phyloP scores from a whole-genome alignment of 2,329 filamentous ascomycete species.

The Trichophyton verrucosum region DNA sequence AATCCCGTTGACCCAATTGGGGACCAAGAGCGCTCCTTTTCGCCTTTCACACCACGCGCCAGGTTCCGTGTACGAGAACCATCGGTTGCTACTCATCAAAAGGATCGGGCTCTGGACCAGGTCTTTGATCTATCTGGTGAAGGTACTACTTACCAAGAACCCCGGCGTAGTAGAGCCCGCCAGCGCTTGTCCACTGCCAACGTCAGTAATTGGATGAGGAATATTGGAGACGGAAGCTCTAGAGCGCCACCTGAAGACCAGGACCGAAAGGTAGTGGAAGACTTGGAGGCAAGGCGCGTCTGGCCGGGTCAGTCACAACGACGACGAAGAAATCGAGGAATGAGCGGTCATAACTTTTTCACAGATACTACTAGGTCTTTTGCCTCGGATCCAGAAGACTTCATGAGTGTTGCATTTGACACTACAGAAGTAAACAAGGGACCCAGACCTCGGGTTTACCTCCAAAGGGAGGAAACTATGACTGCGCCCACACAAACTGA shows the following conservation, averaged over 20 bases:
- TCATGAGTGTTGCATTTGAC: slow-evolving; percentile 14
- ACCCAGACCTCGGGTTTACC: background rate
- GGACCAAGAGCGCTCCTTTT: slow-evolving; percentile 44
- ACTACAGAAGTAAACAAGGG: background rate
- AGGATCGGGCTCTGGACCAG: slow-evolving; percentile 80
- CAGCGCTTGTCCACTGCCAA: slow-evolving; percentile 63
- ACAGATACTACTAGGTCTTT: slow-evolving; percentile 42
- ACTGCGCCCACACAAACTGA: slow-evolving; percentile 52
- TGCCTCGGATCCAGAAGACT: slow-evolving; percentile 46
- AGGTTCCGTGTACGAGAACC: slow-evolving; percentile 59
- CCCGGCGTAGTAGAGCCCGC: slow-evolving; percentile 40
- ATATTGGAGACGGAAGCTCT: slow-evolving; percentile 41
- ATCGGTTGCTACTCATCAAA: slow-evolving; percentile 76
- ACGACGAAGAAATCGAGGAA: slow-evolving; percentile 26
- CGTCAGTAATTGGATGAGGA: slow-evolving; percentile 83
- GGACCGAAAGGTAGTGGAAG: slow-evolving; percentile 46
- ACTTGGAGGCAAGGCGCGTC: slow-evolving; percentile 40
- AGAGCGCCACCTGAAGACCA: slow-evolving; percentile 49
- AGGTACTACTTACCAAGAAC: slow-evolving; percentile 47
- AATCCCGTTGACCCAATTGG: slow-evolving; percentile 45
- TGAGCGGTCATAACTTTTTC: slow-evolving; percentile 35
- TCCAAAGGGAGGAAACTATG: background rate
- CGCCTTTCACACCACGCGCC: slow-evolving; percentile 60
- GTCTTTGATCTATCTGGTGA: slow-evolving; percentile 65
- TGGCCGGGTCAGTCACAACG: slow-evolving; percentile 39